Evolutionary conservation across 148 eudicot species (phyloP), one percentile per base, ranked within the genome.

Genomic region (Diospyros kaki): DNA sequence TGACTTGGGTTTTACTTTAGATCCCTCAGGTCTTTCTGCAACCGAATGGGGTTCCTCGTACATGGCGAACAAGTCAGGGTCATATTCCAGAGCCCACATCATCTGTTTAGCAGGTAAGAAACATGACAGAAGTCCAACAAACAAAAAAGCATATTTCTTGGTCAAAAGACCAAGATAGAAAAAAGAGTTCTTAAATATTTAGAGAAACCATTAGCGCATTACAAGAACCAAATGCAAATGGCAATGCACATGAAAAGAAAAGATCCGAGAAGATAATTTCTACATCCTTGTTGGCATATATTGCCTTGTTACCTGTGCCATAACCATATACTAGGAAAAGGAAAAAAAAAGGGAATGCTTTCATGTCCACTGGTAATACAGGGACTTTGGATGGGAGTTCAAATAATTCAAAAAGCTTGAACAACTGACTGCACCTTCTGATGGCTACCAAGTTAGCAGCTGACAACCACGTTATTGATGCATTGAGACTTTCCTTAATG

Each of bases 51-150:
- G 69, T 59, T 92, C 97, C 75, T 92, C 93, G 17, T 94, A 95
- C 40, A 82, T 13, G 11, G 84, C 64, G 80, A 79, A 92, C 76
- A 95, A 80, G 74, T 88, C 93, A 10, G 99, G 97, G 69, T 95
- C 99, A 48, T 89, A 95, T 73, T 95, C 99, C 77, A 95, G 80
- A 69, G 97, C 94, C 99, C 99, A 95, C 99, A 95, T 95, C 99
- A 95, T 95, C 99, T 95, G 96, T 81, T 55, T 2, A 66, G 65
- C 56, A 43, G 56, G 66, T 72, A 72, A 50, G 64, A 46, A 72
- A 66, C 62, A 42, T 38, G 51, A 69, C 4, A 76, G 7, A 53
- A 43, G 15, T 65, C 41, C 42, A 18, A 67, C 13, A 28, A 66
- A 41, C 38, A 65, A 46, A 46, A 6, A 38, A 50, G 14, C 42